Conservation (phyloP, 192 early-diverging fungal genomes). For the Mortierella antarctica region DNA sequence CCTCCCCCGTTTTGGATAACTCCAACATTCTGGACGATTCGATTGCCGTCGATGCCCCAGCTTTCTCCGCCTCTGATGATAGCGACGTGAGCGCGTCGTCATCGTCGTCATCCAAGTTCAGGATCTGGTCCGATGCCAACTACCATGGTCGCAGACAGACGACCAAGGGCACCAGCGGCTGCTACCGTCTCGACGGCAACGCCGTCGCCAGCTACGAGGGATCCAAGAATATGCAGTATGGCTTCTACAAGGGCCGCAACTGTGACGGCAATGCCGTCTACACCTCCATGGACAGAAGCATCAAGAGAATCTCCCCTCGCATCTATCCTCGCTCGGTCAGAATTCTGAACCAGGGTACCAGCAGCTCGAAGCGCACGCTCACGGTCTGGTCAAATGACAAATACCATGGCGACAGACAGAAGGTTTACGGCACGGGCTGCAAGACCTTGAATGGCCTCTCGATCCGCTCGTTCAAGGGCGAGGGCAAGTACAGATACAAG, state of each 20-base stretch:
- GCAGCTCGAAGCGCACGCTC: background rate
- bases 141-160: slow-evolving; percentile 35
- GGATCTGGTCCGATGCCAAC: slow-evolving; percentile 32
- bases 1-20: background rate
- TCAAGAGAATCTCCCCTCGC: slow-evolving; percentile 16
- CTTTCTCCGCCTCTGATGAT: background rate
- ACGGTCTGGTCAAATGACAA: slow-evolving; percentile 4
- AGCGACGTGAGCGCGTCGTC: background rate
- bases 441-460: slow-evolving; percentile 13
- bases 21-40: background rate
- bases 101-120: slow-evolving; percentile 3
- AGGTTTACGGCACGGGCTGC: slow-evolving; percentile 18
- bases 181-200: slow-evolving; percentile 33
- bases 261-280: slow-evolving; percentile 6
- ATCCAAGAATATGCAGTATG: background rate
- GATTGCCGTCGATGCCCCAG: background rate
- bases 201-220: slow-evolving; percentile 43
- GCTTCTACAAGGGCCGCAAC: slow-evolving; percentile 13
- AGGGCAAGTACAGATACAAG: slow-evolving; percentile 17
- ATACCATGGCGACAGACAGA: slow-evolving; percentile 20
- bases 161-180: slow-evolving; percentile 16
- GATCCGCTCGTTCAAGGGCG: slow-evolving; percentile 27
- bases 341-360: background rate
- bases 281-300: slow-evolving; percentile 9
- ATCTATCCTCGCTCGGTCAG: slow-evolving; percentile 31